Evolutionary conservation across 495 filamentous ascomycete species (phyloP), one percentile per base, ranked within the genome.

Genomic region (Ascodesmis nigricans): DNA sequence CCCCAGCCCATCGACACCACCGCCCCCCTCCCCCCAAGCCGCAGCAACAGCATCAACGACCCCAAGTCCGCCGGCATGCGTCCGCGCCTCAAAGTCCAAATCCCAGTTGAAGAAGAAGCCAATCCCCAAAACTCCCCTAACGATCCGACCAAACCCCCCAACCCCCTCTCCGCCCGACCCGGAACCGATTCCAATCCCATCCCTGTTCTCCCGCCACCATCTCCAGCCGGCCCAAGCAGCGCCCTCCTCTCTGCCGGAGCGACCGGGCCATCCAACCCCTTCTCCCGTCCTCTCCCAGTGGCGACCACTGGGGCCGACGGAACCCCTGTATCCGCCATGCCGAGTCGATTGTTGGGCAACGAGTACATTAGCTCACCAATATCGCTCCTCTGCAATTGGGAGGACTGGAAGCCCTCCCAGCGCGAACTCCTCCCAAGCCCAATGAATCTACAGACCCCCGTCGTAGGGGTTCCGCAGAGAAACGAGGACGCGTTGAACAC

Each of bases 301-400:
- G 52, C 67, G 25, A 70, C 65, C 41, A 71, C 61, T 35, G 66
- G 59, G 33, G 71, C 67, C 36, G 78, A 76, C 40, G 82, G 93
- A 45, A 95, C 87, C 3, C 87, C 87, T 0, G 83, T 91, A n/a
- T 93, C 84, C n/a, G 84, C 87, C 2, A 62, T 97, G 5, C 87
- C 87, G 1, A 87, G 78, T 31, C 68, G 83, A 16, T 93, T 95
- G 53, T 41, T 93, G 83, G 87, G 69, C 73, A 36, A 70, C 73
- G 52, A 63, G 66, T 55, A 66, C 59, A n/a, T 34, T 34, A n/a
- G 16, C 31, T 20, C 19, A 18, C 10, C 19, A 8, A 9, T 8
- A 9, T 6, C 6, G 11, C 6, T 5, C 16, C n/a, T 10, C 11
- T 30, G 28, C n/a, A 13, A 5, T 6, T 6, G 5, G 5, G 11